These are phyloP conservation scores for Saccharomycopsis fermentans DNA, from an alignment of 805 yeast genomes.

Conservation along the genomic window DNA sequence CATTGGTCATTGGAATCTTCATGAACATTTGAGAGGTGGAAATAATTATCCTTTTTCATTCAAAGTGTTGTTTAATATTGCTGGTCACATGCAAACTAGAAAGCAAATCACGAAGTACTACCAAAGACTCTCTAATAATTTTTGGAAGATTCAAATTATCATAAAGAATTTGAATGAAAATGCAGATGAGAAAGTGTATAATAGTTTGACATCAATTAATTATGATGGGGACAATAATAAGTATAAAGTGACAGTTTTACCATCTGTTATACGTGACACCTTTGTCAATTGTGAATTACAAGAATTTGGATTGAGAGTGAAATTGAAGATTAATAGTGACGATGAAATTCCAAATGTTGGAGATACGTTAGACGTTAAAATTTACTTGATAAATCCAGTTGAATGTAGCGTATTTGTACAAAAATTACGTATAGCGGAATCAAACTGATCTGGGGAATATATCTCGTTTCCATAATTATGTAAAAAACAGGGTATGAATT, in stretches of 20 bases:
- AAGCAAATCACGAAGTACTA: background rate
- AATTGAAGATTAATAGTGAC: background rate
- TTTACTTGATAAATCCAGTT: slow-evolving; percentile 34
- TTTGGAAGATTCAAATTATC: background rate
- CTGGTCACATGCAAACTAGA: background rate
- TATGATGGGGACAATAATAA: background rate
- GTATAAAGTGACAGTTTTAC: background rate
- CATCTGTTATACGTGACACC: background rate
- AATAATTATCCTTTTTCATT: background rate
- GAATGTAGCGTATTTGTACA: slow-evolving; percentile 25
- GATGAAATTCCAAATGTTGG: slow-evolving; percentile 32
- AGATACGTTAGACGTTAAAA: slow-evolving; percentile 30
- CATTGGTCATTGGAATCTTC: slow-evolving; percentile 70
- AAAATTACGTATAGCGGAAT: background rate
- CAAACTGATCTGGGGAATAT: background rate
- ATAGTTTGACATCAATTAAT: background rate
- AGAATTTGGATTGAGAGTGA: background rate
- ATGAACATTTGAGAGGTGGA: slow-evolving; percentile 28
- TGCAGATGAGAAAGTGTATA: background rate
- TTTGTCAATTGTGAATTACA: background rate
- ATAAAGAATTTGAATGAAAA: background rate
- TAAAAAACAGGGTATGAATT: background rate
- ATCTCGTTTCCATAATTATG: background rate
- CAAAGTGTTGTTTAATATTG: background rate
- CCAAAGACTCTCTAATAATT: background rate